Evolutionary conservation across 2,329 filamentous ascomycete genomes (phyloP), one percentile per base, ranked within the genome.

Genomic region (Cladophialophora yegresii): DNA sequence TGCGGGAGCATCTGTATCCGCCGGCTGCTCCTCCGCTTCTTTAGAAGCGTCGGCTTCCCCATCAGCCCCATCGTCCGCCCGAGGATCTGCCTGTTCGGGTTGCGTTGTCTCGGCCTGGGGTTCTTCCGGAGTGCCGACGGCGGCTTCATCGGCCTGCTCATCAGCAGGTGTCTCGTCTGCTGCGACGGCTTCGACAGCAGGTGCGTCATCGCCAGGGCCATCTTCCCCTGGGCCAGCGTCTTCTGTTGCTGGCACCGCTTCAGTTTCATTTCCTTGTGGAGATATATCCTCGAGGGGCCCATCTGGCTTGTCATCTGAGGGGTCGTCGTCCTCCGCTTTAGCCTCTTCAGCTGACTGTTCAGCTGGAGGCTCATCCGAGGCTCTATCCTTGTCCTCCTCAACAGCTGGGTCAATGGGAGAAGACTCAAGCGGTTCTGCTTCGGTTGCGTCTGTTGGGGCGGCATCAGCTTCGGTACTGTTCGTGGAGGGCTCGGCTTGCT

Each of bases 181-280:
- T 47, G 54, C 47, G 13, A 55, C 32, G 23, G 51, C 64, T 62
- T 64, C 57, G 26, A 32, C n/a, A 12, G 2, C 62, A 63, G 62
- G 33, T 55, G 58, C 56, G 58, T 71, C 67, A 64, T 59, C 75
- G 64, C 55, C 62, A 70, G 63, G 70, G 60, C 58, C 64, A 64
- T 49, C 59, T 62, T 67, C 58, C 56, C 57, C 28, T 43, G 33
- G 28, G 50, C 30, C 60, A 45, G 58, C 20, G 45, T 53, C 60
- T 22, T 64, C 58, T 30, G 63, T 55, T 54, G 61, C 50, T 40
- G 62, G n/a, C 7, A 62, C 33, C 9, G 54, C 54, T 59, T 68
- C 64, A 49, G 54, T 45, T 28, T 57, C 16, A n/a, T 50, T 26
- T 5, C 50, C 12, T 16, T 65, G 65, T 55, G 68, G 63, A 22